A percentile compares a stretch with the other conserved stretches of the same genome.
These are phyloP conservation scores for Penicillium vulpinum DNA, from an alignment of 2,329 filamentous ascomycete genomes.

Conservation along the genomic window DNA sequence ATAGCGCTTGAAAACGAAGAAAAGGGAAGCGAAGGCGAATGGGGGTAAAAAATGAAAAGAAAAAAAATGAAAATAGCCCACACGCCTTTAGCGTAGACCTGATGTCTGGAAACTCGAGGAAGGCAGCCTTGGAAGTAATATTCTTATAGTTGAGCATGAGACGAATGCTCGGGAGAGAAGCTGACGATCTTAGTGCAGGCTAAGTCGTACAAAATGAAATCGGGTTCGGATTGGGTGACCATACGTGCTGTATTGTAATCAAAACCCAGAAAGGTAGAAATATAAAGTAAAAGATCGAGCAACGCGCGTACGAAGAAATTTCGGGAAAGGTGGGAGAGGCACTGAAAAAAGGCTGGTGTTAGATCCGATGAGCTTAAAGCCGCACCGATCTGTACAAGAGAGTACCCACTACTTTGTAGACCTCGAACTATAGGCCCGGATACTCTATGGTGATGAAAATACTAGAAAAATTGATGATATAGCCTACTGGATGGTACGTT, in stretches of 20 bases:
- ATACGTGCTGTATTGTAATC: not conserved
- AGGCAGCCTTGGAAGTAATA: conserved; percentile 44
- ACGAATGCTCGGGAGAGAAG: conserved; percentile 47
- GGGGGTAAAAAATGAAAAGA: not conserved
- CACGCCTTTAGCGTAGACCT: conserved; percentile 46
- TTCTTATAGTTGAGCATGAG: conserved; percentile 49
- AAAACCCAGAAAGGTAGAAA: not conserved
- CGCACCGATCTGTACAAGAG: too few relatives aligned
- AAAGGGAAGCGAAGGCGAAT: not conserved
- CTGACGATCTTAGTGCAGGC: conserved; percentile 43
- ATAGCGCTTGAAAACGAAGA: not conserved
- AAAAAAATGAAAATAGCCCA: conserved; percentile 25
- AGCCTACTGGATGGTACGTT: too few relatives aligned
- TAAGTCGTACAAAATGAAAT: conserved; percentile 46
- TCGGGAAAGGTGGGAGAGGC: not conserved
- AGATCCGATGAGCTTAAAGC: too few relatives aligned
- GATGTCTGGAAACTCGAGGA: conserved; percentile 48
- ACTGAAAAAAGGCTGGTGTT: not conserved
- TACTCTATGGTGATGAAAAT: too few relatives aligned
- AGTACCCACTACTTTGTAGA: too few relatives aligned
- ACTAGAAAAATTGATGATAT: too few relatives aligned
- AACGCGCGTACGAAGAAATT: not conserved
- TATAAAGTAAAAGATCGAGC: not conserved
- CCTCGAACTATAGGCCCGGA: too few relatives aligned
- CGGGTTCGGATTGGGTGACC: conserved; percentile 18